These are phyloP conservation scores for Phytophthora hybrid DNA, from an alignment of 352 stramenopile species.

Conservation along the genomic window DNA sequence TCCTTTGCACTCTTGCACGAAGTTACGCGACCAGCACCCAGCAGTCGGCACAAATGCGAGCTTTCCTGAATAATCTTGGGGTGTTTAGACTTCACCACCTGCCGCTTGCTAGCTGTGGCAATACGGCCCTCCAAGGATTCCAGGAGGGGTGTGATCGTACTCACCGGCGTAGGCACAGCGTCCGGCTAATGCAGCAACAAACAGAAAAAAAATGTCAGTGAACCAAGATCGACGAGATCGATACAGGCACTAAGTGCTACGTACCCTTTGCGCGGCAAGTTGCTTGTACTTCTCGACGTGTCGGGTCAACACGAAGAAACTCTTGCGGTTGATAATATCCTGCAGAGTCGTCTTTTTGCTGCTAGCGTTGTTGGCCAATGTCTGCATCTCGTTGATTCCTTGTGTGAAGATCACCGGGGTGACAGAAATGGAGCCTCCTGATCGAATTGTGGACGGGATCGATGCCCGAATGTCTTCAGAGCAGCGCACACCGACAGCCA, in stretches of 20 bases:
- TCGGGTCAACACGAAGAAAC: conserved; percentile 58
- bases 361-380: conserved; percentile 74
- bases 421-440: conserved; percentile 57
- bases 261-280: conserved; percentile 46
- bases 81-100: conserved; percentile 80
- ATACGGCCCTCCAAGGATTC: conserved; percentile 66
- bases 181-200: conserved; percentile 39
- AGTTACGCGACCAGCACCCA: conserved; percentile 91
- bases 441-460: conserved; percentile 61
- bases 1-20: conserved; percentile 98
- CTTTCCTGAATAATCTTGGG: conserved; percentile 82
- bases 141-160: conserved; percentile 50
- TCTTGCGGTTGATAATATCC: conserved; percentile 82
- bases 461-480: conserved; percentile 43
- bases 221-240: background rate
- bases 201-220: conserved; percentile 23
- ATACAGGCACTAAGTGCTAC: conserved; percentile 6
- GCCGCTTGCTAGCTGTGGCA: conserved; percentile 56
- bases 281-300: conserved; percentile 77
- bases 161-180: conserved; percentile 55
- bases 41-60: conserved; percentile 71
- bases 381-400: conserved; percentile 87
- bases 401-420: conserved; percentile 79
- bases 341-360: conserved; percentile 76
- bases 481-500: conserved; percentile 72